Evolutionary conservation across 371 early-diverging fungal genomes (phyloP).

Genomic region (Mucor ambiguus): DNA sequence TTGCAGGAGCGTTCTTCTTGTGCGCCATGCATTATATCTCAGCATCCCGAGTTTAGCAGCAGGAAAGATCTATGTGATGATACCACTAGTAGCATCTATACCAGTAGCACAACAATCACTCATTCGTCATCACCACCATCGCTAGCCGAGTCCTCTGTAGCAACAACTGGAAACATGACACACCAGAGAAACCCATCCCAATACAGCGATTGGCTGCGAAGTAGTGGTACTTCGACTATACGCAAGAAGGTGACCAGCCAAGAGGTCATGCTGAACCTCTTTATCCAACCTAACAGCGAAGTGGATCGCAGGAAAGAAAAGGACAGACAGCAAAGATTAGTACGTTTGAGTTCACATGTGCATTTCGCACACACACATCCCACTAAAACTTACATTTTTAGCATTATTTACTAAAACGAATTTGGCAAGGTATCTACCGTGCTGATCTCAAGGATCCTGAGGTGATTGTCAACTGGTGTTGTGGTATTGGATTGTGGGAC

Average conservation of each 20-base stretch:
- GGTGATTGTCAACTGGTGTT: conserved; percentile 40
- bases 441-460: conserved; percentile 26
- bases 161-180: background rate
- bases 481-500: conserved; percentile 45
- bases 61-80: background rate
- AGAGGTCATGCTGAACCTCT: conserved; percentile 6
- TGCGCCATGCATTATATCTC: conserved; percentile 5
- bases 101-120: background rate
- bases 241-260: conserved; percentile 5
- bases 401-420: conserved; percentile 43
- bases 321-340: conserved; percentile 37
- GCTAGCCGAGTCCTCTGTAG: background rate
- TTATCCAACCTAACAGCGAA: background rate
- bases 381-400: conserved; percentile 14
- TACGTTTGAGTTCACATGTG: conserved; percentile 9
- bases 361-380: background rate
- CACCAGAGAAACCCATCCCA: background rate
- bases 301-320: conserved; percentile 9
- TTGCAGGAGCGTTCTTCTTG: background rate
- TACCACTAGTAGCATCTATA: background rate
- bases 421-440: conserved; percentile 28
- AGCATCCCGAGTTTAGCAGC: background rate
- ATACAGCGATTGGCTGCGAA: background rate
- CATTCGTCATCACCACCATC: background rate
- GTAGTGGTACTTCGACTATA: background rate